Evolutionary conservation across 257 asterid genomes (phyloP), one percentile per base, ranked within the genome.

Genomic region (Nemophila menziesii): DNA sequence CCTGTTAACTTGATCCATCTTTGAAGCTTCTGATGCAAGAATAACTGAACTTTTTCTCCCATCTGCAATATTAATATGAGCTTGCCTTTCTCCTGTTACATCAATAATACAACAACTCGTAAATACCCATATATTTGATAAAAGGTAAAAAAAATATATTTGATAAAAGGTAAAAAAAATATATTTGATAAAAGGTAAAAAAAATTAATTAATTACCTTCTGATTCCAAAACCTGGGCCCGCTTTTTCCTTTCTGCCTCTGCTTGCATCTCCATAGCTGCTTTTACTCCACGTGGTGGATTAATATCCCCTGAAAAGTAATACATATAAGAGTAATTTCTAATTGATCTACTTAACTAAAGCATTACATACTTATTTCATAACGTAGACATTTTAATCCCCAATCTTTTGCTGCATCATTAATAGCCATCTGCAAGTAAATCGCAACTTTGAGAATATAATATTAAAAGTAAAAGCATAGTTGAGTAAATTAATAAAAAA

Each of bases 201-300:
- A 38, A 46, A n/a, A n/a, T n/a, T n/a, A n/a, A 36, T 43, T 10
- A 34, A 19, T 33, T 59, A 78, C 98, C 98, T 80, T 89, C 98
- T 39, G 95, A 82, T 64, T 79, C 95, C 51, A 89, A 52, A 54
- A 89, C 65, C 61, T 78, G 93, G 52, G 95, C 98, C 67, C 98
- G 74, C 73, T 61, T 80, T 64, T 74, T 84, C 14, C 95, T 92
- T 67, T 89, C 98, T 37, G 98, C 98, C 71, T 89, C 97, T 39
- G 92, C 95, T 61, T 89, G 97, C 93, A 87, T 80, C 72, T 83
- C 93, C 97, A 87, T 87, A 3, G 93, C 95, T 1, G 73, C 95
- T 72, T 64, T 80, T 38, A 89, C 82, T 40, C 89, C 93, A 39
- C 78, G 67, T 18, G 95, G 95, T 51, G 94, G 95, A 69, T 77